phyloP scores from a whole-genome alignment of 2,329 filamentous ascomycete genomes.

The Pseudogymnoascus sp. region DNA sequence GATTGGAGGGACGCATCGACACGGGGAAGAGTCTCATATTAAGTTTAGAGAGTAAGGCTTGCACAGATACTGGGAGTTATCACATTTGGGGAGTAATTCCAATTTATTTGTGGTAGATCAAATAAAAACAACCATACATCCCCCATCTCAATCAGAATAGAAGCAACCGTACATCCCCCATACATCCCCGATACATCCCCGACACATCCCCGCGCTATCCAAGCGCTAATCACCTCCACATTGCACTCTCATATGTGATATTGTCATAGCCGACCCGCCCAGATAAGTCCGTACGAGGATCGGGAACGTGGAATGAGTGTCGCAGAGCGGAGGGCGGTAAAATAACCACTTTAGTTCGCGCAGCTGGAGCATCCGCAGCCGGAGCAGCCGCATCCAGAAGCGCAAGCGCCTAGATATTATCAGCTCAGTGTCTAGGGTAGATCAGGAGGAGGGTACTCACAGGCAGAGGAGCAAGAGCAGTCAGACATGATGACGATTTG shows the following conservation, averaged over 20 bases:
- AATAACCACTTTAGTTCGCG: not conserved
- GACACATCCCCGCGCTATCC: not conserved
- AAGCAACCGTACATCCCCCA: not conserved
- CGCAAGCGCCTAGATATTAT: not conserved
- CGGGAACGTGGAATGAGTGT: not conserved
- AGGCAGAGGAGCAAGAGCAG: not conserved
- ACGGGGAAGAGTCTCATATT: not conserved
- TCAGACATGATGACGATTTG: not conserved
- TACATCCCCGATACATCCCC: not conserved
- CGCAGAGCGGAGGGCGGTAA: not conserved
- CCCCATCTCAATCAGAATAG: not conserved
- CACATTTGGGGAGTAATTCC: not conserved
- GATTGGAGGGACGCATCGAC: not conserved
- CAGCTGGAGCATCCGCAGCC: not conserved
- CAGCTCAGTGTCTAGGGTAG: not conserved
- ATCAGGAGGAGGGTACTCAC: not conserved
- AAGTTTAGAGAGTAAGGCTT: not conserved
- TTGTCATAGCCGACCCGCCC: not conserved
- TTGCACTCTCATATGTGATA: not conserved
- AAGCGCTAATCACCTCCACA: not conserved
- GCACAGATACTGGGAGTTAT: not conserved
- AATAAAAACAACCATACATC: conserved; percentile 2
- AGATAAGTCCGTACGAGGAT: not conserved
- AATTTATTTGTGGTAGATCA: not conserved
- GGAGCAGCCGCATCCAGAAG: not conserved